Base-by-base conservation (phyloP, 2,329 filamentous ascomycete genomes). In the Neoarthrinium moseri region DNA sequence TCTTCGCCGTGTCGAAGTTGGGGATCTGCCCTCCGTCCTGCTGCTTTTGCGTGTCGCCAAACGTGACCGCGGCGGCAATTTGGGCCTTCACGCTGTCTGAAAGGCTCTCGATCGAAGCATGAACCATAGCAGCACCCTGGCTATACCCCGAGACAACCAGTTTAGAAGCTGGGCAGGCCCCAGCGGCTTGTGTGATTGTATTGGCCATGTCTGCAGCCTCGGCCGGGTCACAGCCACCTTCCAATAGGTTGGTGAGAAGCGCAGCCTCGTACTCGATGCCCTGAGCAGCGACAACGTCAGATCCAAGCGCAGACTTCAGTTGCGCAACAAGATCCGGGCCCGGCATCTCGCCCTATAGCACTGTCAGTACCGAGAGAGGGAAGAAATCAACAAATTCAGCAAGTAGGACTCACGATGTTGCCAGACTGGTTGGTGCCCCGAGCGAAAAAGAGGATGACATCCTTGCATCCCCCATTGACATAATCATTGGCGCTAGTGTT, bases 371-470 rank as follows among this genome's bases (percentile, higher is more conserved):
- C n/a, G n/a, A n/a, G n/a, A n/a, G n/a, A n/a, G n/a, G n/a, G n/a
- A n/a, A n/a, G n/a, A n/a, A n/a, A n/a, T n/a, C n/a, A n/a, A n/a
- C n/a, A n/a, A n/a, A n/a, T n/a, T n/a, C n/a, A n/a, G n/a, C n/a
- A n/a, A n/a, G n/a, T 26, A n/a, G 22, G n/a, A 29, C 37, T 13
- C n/a, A 68, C 66, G 46, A 69, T 56, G 44, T 71, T 71, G 37
- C 67, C 69, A 1, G 57, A 46, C 40, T 72, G 68, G 13, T 61
- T 65, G 3, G 65, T 69, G 3, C 66, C 69, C 17, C 69, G 65
- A 3, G 69, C 68, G 38, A 62, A 71, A 42, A 71, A 63, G 33
- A 71, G 65, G 23, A 65, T 66, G 4, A 68, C 58, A 18, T 58
- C 52, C 15, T 63, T 60, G 49, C 69, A 71, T 5, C 55, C 51